Base-by-base conservation (phyloP, 129 eudicot genomes). In the Arctium lappa region DNA sequence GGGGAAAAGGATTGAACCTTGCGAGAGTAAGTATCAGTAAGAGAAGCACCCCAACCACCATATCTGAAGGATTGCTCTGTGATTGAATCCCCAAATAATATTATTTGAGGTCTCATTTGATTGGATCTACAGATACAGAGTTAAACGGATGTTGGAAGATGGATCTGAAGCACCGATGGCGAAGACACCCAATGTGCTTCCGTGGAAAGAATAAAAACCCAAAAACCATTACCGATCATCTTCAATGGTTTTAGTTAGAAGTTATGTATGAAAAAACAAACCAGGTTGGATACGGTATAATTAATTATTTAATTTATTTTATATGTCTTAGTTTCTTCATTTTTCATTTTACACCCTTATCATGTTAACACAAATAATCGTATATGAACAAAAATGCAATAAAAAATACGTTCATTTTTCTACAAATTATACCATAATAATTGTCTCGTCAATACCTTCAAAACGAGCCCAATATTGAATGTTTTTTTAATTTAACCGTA, bases 21-120 rank as follows among this genome's bases (percentile, higher is more conserved):
- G 86, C 98, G 91, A 33, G 96, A 91, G 89, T 85, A 94, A 13
- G 87, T 80, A 34, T 92, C 94, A 7, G 97, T 90, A 60, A 94
- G 89, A 73, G 96, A 62, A 80, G 97, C 90, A 79, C 98, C 96
- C 98, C 98, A 92, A 40, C 94, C 98, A 30, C 93, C 96, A 38
- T 72, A 68, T 68, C 84, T 68, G 86, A 92, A 94, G 3, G 98
- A 91, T 86, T 86, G 97, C 69, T 94, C 89, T 5, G 98, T 94
- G 9, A 94, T 86, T 46, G 97, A 94, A 82, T 94, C 98, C 16
- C 98, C 98, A 74, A 92, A 94, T 74, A 94, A 71, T 60, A 92
- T 77, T 27, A 94, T 89, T 77, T 88, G 86, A 36, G 95, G 95
- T 86, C 98, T 90, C 92, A 88, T 91, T 75, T 79, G 38, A 72